phyloP scores from a whole-genome alignment of 805 yeast genomes.

The Maudiozyma serrabonitensis region DNA sequence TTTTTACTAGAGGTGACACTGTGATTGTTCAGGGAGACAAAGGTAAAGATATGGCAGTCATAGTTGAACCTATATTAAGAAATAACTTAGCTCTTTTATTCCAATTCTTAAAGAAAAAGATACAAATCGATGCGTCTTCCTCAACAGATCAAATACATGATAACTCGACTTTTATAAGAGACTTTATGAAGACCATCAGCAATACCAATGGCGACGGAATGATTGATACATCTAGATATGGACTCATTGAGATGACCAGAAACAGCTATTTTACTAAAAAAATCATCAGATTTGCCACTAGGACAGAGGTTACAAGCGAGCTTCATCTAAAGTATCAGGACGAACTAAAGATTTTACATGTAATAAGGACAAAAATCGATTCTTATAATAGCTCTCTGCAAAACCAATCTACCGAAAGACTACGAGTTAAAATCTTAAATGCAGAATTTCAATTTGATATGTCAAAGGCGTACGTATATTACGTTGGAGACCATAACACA shows the following conservation, averaged over 20 bases:
- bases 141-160: constrained; percentile 26
- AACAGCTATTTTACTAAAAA: constrained; percentile 42
- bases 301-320: constrained; percentile 51
- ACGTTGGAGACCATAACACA: constrained; percentile 51
- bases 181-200: constrained; percentile 6
- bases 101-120: constrained; percentile 64
- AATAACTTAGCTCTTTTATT: constrained; percentile 60
- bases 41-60: constrained; percentile 70
- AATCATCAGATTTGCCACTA: constrained; percentile 65
- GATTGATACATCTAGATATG: neutral
- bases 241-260: neutral
- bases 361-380: constrained; percentile 47
- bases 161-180: constrained; percentile 20
- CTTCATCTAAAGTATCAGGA: constrained; percentile 56
- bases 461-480: constrained; percentile 66
- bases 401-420: too few species aligned
- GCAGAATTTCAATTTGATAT: constrained; percentile 79
- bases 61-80: constrained; percentile 53
- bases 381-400: neutral
- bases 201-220: neutral
- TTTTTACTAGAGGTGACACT: constrained; percentile 49
- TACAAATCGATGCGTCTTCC: constrained; percentile 38
- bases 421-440: constrained; percentile 47
- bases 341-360: constrained; percentile 60
- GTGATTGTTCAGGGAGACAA: constrained; percentile 78